Evolutionary conservation across 1,139 yeast species (phyloP).

Genomic region (Groenewaldozyma sp.): DNA sequence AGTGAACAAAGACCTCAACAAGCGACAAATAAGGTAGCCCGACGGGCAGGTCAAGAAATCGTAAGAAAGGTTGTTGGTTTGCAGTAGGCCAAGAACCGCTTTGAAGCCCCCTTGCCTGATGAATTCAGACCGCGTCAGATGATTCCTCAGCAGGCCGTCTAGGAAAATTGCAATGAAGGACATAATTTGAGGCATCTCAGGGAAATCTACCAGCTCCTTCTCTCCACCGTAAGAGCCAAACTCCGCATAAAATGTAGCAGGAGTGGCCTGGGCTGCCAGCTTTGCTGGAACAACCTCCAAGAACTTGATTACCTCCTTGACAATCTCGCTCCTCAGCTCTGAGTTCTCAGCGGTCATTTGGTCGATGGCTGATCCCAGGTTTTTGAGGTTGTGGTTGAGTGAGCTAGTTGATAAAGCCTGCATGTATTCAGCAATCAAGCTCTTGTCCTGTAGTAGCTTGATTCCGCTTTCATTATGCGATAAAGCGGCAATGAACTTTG

Average conservation of each 20-base stretch:
- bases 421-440: conserved; percentile 10
- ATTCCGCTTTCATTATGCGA: conserved; percentile 72
- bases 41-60: conserved; percentile 29
- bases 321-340: conserved; percentile 51
- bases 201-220: conserved; percentile 3
- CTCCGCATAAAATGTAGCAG: conserved; percentile 13
- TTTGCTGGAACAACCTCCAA: conserved; percentile 39
- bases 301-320: conserved; percentile 41
- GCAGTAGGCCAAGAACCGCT: conserved; percentile 21
- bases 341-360: conserved; percentile 82
- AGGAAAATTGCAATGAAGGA: conserved; percentile 16
- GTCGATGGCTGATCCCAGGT: conserved; percentile 66
- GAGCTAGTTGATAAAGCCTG: neutral
- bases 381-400: neutral
- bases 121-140: conserved; percentile 26
- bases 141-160: conserved; percentile 29
- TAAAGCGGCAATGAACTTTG: conserved; percentile 77
- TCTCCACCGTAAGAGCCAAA: conserved; percentile 6
- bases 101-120: conserved; percentile 26
- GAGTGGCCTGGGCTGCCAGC: conserved; percentile 10
- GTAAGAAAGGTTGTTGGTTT: conserved; percentile 26
- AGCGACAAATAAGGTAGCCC: conserved; percentile 21
- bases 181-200: conserved; percentile 5
- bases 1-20: conserved; percentile 23
- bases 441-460: conserved; percentile 28